Evolutionary conservation across 805 yeast species (phyloP), one percentile per base, ranked within the genome.

Genomic region (Cyberlindnera xishuangbannaensis): DNA sequence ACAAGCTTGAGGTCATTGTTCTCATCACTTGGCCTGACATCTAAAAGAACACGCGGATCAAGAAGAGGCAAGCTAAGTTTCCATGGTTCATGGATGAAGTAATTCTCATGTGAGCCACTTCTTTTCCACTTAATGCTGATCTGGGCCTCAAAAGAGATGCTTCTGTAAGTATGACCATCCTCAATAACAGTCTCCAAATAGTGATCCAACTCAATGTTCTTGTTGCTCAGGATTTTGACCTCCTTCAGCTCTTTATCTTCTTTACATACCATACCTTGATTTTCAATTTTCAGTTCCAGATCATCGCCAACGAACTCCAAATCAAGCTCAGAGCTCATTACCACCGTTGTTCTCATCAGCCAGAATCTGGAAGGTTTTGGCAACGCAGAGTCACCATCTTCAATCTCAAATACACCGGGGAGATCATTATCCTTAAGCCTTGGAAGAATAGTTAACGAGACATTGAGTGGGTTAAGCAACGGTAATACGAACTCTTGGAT

Each of bases 11-110:
- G 44, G 2, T 38, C 41, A 19, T 43, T 48, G 20, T 41, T 28
- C 10, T 41, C 40, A 20, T 45, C 45, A 28, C 49, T 39, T 2
- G 40, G 44, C 25, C 39, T 51, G 4, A 64, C 50, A n/a, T 54
- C 58, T 4, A 79, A 62, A 20, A 83, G 53, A 3, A 78, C 76
- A 31, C 92, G 55, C 4, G 92, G 90, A 48, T 83, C 90, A 36
- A 76, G 64, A 30, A 78, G 62, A 3, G 88, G 83, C 14, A 83
- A 49, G 2, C 65, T 54, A 3, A 78, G 61, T 32, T 73, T 75
- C 67, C 77, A 69, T 10, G 68, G 58, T 8, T 58, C 56, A 5
- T 62, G 54, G 2, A 41, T 43, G 33, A 50, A 71, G 4, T 31
- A 42, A 39, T 64, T 2, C 20, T 22, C 2, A 12, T 44, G 50